A percentile compares a stretch with the other conserved stretches of the same genome.
These are phyloP conservation scores for Pyricularia pennisetigena DNA, from an alignment of 2,329 filamentous ascomycete species.

Conservation along the genomic window DNA sequence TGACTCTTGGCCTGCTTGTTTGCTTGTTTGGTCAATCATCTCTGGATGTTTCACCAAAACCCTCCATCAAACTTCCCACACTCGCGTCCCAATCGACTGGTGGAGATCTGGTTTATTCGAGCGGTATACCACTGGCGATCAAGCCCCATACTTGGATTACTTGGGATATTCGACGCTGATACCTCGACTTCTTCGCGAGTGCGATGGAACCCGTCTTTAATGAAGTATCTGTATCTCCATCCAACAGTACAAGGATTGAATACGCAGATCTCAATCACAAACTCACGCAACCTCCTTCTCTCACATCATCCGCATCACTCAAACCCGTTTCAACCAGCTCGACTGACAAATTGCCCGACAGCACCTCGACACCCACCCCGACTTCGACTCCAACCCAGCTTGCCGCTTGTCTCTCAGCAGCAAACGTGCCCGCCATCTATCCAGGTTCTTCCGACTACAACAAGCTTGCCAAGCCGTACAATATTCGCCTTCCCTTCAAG, in stretches of 20 bases:
- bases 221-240: neutral
- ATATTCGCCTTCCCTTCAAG: slow-evolving; percentile 3
- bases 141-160: neutral
- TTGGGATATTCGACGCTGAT: neutral
- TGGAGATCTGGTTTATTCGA: neutral
- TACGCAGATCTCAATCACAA: neutral
- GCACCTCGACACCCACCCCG: neutral
- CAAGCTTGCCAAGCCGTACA: slow-evolving; percentile 5
- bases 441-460: slow-evolving; percentile 3
- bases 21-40: neutral
- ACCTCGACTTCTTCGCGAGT: neutral
- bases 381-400: neutral
- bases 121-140: neutral
- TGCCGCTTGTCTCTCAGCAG: neutral
- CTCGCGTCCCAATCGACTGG: neutral
- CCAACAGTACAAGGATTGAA: neutral
- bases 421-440: neutral
- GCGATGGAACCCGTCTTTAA: neutral
- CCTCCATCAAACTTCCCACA: neutral
- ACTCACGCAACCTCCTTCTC: neutral
- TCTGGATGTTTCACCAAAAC: no score
- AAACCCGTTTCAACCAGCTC: neutral
- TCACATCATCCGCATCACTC: neutral
- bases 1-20: neutral
- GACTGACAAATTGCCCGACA: neutral